A percentile compares a stretch with the other conserved stretches of the same genome.
phyloP scores from a whole-genome alignment of 1,284 basidiomycete genomes.

The Rhodotorula sp. region DNA sequence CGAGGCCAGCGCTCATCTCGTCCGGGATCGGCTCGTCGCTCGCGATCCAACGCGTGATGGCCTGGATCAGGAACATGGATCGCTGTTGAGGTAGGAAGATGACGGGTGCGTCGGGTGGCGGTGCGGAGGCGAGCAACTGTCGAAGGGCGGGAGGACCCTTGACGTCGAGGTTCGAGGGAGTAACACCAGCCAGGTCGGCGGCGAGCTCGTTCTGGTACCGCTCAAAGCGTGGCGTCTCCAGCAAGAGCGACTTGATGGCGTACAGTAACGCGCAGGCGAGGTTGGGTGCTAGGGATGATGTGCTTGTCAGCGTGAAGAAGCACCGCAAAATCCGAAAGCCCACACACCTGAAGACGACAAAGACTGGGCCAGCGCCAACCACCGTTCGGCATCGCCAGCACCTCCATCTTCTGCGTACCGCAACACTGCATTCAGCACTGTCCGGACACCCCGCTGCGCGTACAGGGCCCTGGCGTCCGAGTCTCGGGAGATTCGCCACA shows the following conservation, averaged over 20 bases:
- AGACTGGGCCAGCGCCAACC: conserved; percentile 67
- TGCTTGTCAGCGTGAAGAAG: background rate
- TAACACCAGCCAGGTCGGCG: conserved; percentile 69
- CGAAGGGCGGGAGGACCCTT: conserved; percentile 69
- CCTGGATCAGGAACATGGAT: conserved; percentile 84
- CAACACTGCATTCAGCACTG: conserved; percentile 62
- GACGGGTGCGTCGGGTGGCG: conserved; percentile 71
- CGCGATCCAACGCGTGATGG: conserved; percentile 77
- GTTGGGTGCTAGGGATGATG: conserved; percentile 59
- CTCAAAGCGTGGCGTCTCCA: conserved; percentile 70
- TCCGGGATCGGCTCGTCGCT: conserved; percentile 66
- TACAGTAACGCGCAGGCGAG: conserved; percentile 64
- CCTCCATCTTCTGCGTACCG: conserved; percentile 59
- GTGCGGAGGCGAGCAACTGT: conserved; percentile 71
- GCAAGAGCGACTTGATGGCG: conserved; percentile 62
- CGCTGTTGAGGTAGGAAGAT: conserved; percentile 84
- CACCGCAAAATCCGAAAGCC: too few species aligned
- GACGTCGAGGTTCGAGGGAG: conserved; percentile 61
- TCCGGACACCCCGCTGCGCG: conserved; percentile 61
- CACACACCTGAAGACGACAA: conserved; percentile 60
- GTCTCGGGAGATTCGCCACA: conserved; percentile 12
- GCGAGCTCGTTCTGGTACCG: conserved; percentile 87
- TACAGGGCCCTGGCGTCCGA: conserved; percentile 50
- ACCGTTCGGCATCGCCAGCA: conserved; percentile 66
- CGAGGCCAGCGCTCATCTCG: conserved; percentile 72